These are phyloP conservation scores for Gymnopilus junonius DNA, from an alignment of 768 basidiomycete genomes.

Conservation along the genomic window DNA sequence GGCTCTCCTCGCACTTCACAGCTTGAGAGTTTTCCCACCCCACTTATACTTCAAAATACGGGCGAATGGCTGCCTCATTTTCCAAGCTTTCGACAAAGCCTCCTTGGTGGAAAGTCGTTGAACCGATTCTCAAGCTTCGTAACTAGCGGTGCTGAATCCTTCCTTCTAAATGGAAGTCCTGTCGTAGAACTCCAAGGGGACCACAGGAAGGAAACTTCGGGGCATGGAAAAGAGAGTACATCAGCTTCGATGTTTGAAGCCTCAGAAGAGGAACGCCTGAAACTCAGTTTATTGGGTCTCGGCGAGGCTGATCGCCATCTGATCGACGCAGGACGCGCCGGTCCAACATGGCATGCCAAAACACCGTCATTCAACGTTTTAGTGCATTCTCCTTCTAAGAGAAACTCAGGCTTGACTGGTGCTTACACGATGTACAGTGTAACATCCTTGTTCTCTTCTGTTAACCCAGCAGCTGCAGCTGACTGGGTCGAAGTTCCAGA, in stretches of 20 bases:
- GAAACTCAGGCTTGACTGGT: conserved; percentile 64
- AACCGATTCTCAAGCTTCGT: conserved; percentile 90
- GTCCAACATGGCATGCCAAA: conserved; percentile 77
- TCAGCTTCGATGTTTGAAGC: conserved; percentile 36
- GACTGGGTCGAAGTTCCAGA: conserved; percentile 31
- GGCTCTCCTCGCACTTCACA: conserved; percentile 45
- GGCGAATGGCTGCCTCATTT: conserved; percentile 66
- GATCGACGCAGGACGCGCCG: conserved; percentile 67
- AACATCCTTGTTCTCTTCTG: conserved; percentile 66
- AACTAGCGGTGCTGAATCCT: conserved; percentile 84
- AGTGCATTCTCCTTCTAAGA: conserved; percentile 83
- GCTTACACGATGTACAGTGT: conserved; percentile 79
- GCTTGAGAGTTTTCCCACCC: conserved; percentile 32
- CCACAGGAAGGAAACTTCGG: neutral
- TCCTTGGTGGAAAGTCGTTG: conserved; percentile 77
- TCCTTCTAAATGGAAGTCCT: conserved; percentile 69
- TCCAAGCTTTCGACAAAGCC: conserved; percentile 71
- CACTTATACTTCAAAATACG: conserved; percentile 66
- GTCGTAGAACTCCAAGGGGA: conserved; percentile 17
- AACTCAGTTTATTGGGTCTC: conserved; percentile 43
- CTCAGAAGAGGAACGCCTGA: conserved; percentile 46
- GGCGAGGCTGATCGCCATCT: conserved; percentile 72
- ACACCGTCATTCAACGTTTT: conserved; percentile 73
- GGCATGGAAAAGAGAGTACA: conserved; percentile 36
- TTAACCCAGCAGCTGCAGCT: conserved; percentile 10